Percentiles rank a stretch among this genome's conserved stretches.
Evolutionary conservation across 225 moss, liverwort and hornwort genomes (phyloP).

Genomic region (Ulota crispa): DNA sequence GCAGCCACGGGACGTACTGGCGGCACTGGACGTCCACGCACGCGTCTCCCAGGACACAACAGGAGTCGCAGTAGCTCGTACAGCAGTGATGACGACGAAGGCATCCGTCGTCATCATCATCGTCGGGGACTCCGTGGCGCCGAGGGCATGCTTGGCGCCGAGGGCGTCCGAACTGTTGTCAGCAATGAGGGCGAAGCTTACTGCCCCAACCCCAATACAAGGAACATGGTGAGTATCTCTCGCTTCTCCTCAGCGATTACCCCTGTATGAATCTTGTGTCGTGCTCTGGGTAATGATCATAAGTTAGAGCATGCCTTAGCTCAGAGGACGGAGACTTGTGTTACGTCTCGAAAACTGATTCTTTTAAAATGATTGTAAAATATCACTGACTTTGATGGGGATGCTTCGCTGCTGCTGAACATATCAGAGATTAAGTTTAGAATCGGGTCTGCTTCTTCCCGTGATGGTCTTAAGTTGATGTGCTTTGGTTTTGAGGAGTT

Average conservation of each 20-base stretch:
- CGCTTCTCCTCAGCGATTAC: accelerated
- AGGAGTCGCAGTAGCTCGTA: slow-evolving; percentile 24
- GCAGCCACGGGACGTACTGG: slow-evolving; percentile 1
- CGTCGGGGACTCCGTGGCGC: not conserved
- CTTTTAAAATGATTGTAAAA: too few species aligned
- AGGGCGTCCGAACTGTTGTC: slow-evolving; percentile 30
- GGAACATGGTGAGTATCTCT: slow-evolving; percentile 1
- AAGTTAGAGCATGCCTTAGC: accelerated
- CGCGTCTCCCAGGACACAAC: not conserved
- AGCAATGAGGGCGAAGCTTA: slow-evolving; percentile 46
- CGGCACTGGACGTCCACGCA: not conserved
- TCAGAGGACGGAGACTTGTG: too few species aligned
- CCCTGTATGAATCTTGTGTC: not conserved
- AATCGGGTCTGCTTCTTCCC: accelerated
- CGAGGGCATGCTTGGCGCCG: slow-evolving; percentile 12
- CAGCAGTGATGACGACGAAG: slow-evolving; percentile 30
- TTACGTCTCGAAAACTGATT: too few species aligned
- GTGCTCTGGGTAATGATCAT: not conserved
- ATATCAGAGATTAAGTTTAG: accelerated
- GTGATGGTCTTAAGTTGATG: accelerated
- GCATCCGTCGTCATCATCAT: slow-evolving; percentile 4
- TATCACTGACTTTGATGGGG: too few species aligned
- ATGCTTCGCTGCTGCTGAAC: accelerated
- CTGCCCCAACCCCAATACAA: slow-evolving; percentile 40
- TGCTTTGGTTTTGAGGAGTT: accelerated